These are phyloP conservation scores for Musa acuminata DNA, from an alignment of 176 grass and related monocot species.

Conservation along the genomic window DNA sequence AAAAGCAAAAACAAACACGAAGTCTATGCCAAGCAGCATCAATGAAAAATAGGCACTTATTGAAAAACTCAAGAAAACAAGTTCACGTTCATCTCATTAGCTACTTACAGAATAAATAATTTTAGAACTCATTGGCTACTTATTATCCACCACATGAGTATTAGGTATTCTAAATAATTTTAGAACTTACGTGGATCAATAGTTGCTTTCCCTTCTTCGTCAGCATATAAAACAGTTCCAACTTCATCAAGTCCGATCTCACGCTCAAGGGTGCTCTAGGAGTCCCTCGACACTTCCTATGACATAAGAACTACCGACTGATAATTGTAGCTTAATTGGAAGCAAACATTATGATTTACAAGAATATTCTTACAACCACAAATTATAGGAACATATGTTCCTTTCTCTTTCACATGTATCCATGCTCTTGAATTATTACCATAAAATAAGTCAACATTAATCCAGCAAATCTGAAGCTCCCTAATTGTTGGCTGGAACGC, in stretches of 20 bases:
- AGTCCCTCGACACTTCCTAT: slow-evolving; percentile 91
- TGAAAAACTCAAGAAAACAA: not conserved
- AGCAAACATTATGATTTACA: not conserved
- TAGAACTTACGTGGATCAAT: slow-evolving; percentile 49
- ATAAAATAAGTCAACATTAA: slow-evolving; percentile 11
- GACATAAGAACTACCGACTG: slow-evolving; percentile 16
- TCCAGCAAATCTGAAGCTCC: slow-evolving; percentile 65
- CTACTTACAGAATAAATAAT: too few relatives aligned
- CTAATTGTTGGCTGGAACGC: slow-evolving; percentile 87
- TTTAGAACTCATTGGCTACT: not conserved
- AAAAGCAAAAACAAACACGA: too few relatives aligned
- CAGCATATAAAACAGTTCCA: slow-evolving; percentile 29
- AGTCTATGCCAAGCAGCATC: too few relatives aligned
- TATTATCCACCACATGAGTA: not conserved
- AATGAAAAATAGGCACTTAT: not conserved
- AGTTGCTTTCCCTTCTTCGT: slow-evolving; percentile 36
- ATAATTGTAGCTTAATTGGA: not conserved
- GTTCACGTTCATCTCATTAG: not conserved
- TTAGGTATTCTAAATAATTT: slow-evolving; percentile 8
- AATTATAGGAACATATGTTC: not conserved
- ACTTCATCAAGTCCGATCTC: slow-evolving; percentile 90
- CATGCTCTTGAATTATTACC: not conserved
- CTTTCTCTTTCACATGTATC: not conserved
- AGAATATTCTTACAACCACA: not conserved
- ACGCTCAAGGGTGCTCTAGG: slow-evolving; percentile 82